Conservation (phyloP, 2,329 filamentous ascomycete genomes). For the Venturia asperata region DNA sequence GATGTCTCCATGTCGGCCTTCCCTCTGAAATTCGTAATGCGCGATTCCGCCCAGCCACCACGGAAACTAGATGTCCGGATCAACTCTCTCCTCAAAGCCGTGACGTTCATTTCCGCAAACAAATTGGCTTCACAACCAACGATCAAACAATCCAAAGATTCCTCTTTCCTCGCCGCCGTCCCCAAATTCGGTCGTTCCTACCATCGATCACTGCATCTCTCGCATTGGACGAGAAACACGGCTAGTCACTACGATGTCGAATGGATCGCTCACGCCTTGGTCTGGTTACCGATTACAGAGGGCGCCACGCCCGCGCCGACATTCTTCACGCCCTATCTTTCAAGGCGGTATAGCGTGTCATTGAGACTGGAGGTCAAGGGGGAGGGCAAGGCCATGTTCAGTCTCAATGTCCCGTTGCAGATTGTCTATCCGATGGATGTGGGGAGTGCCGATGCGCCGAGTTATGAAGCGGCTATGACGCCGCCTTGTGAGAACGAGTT, state of each 20-base stretch:
- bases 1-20: slow-evolving; percentile 14
- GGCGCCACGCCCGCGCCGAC: slow-evolving; percentile 16
- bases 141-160: slow-evolving; percentile 1
- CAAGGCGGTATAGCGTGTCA: slow-evolving; percentile 16
- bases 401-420: slow-evolving; percentile 16
- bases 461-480: slow-evolving; percentile 15
- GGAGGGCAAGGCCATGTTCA: slow-evolving; percentile 11
- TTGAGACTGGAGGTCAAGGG: slow-evolving; percentile 18
- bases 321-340: slow-evolving; percentile 17
- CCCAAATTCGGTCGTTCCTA: slow-evolving; percentile 16
- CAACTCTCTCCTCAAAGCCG: slow-evolving; percentile 15
- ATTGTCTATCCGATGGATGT: slow-evolving; percentile 19
- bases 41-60: slow-evolving; percentile 3
- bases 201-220: slow-evolving; percentile 15
- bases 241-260: background rate
- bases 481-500: slow-evolving; percentile 2
- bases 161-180: slow-evolving; percentile 14
- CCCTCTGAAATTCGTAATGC: slow-evolving; percentile 11
- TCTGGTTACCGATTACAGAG: slow-evolving; percentile 18
- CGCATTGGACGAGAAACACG: slow-evolving; percentile 3
- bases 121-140: slow-evolving; percentile 15
- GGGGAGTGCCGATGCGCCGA: slow-evolving; percentile 7
- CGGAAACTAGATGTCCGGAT: slow-evolving; percentile 10
- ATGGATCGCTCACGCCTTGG: slow-evolving; percentile 11
- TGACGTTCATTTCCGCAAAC: slow-evolving; percentile 9